Evolutionary conservation across 768 basidiomycete genomes (phyloP).

Genomic region (Hypholoma sublateritium): DNA sequence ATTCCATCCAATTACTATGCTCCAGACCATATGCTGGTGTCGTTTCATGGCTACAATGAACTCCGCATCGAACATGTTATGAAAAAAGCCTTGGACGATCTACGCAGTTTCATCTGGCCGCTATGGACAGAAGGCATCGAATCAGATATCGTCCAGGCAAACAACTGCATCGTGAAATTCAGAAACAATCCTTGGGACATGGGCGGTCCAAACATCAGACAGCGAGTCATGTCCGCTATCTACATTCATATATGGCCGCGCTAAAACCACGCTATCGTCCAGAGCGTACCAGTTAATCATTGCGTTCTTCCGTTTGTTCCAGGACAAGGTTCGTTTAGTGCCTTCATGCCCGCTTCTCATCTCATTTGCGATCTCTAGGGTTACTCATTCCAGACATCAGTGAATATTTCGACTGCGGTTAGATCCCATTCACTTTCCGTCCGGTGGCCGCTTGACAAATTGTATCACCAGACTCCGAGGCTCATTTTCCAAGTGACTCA

Average conservation of each 20-base stretch:
- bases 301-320: conserved; percentile 59
- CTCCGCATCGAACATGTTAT: conserved; percentile 55
- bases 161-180: conserved; percentile 64
- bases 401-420: conserved; percentile 57
- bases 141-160: conserved; percentile 38
- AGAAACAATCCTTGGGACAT: conserved; percentile 68
- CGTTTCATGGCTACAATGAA: conserved; percentile 66
- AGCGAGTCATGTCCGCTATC: conserved; percentile 36
- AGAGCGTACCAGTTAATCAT: conserved; percentile 65
- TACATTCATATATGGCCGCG: conserved; percentile 6
- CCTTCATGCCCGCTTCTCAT: conserved; percentile 1
- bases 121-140: conserved; percentile 71
- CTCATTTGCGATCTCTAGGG: conserved; percentile 43
- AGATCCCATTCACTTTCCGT: conserved; percentile 7
- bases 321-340: conserved; percentile 43
- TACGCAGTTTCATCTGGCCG: conserved; percentile 54
- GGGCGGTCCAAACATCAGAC: conserved; percentile 48
- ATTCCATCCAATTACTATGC: not conserved
- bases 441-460: conserved; percentile 2
- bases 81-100: conserved; percentile 53
- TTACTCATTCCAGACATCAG: conserved; percentile 66
- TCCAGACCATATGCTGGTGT: conserved; percentile 71
- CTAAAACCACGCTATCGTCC: conserved; percentile 1
- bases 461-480: conserved; percentile 48
- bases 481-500: conserved; percentile 62